Conservation (phyloP, 2,329 filamentous ascomycete genomes). For the Nemania diffusa region DNA sequence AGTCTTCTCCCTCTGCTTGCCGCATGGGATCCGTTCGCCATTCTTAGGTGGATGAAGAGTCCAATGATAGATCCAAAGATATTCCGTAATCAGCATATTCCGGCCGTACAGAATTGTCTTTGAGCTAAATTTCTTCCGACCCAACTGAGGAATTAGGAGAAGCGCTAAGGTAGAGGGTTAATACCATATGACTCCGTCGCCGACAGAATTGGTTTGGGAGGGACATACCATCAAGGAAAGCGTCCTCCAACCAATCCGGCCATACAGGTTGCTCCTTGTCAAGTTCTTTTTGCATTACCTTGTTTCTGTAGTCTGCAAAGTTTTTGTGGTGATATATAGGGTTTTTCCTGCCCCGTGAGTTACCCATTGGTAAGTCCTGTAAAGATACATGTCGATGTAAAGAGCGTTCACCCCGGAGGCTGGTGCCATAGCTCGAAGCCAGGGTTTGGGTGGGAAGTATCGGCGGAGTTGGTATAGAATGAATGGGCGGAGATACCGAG, state of each 20-base stretch:
- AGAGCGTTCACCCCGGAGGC: slow-evolving; percentile 49
- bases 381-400: slow-evolving; percentile 50
- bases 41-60: slow-evolving; percentile 55
- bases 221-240: slow-evolving; percentile 72
- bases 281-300: slow-evolving; percentile 70
- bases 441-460: slow-evolving; percentile 63
- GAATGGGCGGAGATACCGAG: slow-evolving; percentile 56
- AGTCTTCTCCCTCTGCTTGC: slow-evolving; percentile 55
- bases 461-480: slow-evolving; percentile 55
- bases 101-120: slow-evolving; percentile 71
- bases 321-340: slow-evolving; percentile 70
- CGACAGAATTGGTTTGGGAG: neutral
- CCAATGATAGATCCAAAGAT: slow-evolving; percentile 68
- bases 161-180: slow-evolving; percentile 60
- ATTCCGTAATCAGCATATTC: slow-evolving; percentile 77
- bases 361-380: slow-evolving; percentile 49
- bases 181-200: neutral
- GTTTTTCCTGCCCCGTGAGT: slow-evolving; percentile 56
- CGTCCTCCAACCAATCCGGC: slow-evolving; percentile 71
- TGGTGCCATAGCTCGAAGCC: slow-evolving; percentile 58
- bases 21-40: slow-evolving; percentile 56
- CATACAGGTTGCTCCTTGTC: slow-evolving; percentile 70
- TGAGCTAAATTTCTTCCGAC: slow-evolving; percentile 73
- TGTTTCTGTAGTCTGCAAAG: slow-evolving; percentile 73
- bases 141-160: slow-evolving; percentile 73